Evolutionary conservation across 176 grass and related monocot species (phyloP).

Genomic region (Oryza brachyantha): DNA sequence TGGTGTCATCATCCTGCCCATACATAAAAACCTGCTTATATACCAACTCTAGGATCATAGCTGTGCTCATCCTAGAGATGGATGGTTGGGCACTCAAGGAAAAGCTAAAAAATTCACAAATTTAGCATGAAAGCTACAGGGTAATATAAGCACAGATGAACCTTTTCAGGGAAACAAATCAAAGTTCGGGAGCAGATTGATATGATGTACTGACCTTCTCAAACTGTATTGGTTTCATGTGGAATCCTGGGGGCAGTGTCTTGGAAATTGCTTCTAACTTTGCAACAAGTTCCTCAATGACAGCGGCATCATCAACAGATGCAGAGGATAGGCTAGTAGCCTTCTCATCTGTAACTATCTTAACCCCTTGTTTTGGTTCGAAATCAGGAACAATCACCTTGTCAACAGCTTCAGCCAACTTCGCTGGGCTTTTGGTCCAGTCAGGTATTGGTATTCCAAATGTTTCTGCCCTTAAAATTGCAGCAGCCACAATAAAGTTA

Average conservation of each 20-base stretch:
- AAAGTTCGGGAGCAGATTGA: too few species aligned
- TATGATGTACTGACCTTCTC: constrained; percentile 54
- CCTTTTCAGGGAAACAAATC: too few species aligned
- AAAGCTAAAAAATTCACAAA: too few species aligned
- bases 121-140: background rate
- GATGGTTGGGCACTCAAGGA: too few species aligned
- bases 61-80: too few species aligned
- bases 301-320: constrained; percentile 56
- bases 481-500: constrained; percentile 63
- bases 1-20: constrained; percentile 89
- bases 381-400: constrained; percentile 61
- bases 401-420: constrained; percentile 45
- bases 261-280: constrained; percentile 63
- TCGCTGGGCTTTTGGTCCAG: constrained; percentile 46
- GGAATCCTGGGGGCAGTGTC: constrained; percentile 55
- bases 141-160: background rate
- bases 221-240: constrained; percentile 73
- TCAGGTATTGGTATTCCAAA: constrained; percentile 65
- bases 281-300: constrained; percentile 57
- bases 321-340: constrained; percentile 40
- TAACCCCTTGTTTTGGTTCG: constrained; percentile 54
- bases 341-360: constrained; percentile 65
- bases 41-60: too few species aligned
- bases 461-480: constrained; percentile 81
- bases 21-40: constrained; percentile 13